Evolutionary conservation across 2,329 filamentous ascomycete species (phyloP).

Genomic region (Fusarium camptoceras): DNA sequence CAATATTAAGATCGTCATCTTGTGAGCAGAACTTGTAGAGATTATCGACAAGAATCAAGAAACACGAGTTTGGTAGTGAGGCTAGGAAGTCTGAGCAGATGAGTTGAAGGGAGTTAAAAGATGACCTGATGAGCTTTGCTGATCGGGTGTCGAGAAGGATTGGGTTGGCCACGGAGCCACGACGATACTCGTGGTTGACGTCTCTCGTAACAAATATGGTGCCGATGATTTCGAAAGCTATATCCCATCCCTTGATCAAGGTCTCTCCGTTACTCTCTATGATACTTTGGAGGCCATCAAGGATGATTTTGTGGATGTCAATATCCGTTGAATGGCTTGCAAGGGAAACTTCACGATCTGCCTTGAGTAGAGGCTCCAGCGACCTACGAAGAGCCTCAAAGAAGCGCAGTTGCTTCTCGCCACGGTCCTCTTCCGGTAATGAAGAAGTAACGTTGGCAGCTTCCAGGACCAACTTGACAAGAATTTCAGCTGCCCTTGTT

Average conservation of each 20-base stretch:
- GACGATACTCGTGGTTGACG: conserved; percentile 50
- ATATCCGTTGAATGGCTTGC: conserved; percentile 73
- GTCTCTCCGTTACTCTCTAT: conserved; percentile 90
- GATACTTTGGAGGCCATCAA: conserved; percentile 84
- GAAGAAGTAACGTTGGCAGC: conserved; percentile 67
- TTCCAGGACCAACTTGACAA: conserved; percentile 69
- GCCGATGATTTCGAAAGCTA: conserved; percentile 85
- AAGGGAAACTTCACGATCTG: conserved; percentile 65
- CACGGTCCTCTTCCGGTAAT: conserved; percentile 62
- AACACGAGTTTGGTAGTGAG: conserved; percentile 77
- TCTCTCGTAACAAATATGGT: conserved; percentile 75
- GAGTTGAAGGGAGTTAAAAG: conserved; percentile 90
- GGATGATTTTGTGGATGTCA: conserved; percentile 82
- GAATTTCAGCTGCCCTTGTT: conserved; percentile 71
- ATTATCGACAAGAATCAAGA: conserved; percentile 83
- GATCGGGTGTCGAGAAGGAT: conserved; percentile 67
- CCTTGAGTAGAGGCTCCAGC: conserved; percentile 65
- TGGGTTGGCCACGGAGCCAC: conserved; percentile 47
- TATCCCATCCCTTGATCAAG: conserved; percentile 84
- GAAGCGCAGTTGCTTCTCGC: conserved; percentile 77
- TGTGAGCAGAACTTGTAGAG: conserved; percentile 91
- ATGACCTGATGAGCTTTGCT: conserved; percentile 81
- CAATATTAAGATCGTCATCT: conserved; percentile 92
- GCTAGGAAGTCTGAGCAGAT: conserved; percentile 94
- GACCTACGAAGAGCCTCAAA: conserved; percentile 74